Evolutionary conservation across 257 asterid species (phyloP).

Genomic region (Primulina eburnea): DNA sequence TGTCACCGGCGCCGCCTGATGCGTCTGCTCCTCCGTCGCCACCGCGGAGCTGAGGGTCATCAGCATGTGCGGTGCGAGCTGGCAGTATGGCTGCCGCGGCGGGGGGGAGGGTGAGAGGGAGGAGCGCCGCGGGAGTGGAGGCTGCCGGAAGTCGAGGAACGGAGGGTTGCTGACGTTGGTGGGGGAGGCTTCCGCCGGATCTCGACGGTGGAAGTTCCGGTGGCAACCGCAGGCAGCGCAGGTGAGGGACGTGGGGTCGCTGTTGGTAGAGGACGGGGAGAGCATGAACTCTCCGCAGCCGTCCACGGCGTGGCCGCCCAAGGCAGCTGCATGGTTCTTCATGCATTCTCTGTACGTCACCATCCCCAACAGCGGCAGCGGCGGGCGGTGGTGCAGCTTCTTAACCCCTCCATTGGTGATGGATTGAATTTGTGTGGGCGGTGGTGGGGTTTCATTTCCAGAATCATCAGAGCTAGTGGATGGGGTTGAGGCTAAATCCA

Average conservation of each 20-base stretch:
- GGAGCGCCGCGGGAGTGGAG: constrained; percentile 26
- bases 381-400: constrained; percentile 26
- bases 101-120: constrained; percentile 47
- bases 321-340: constrained; percentile 69
- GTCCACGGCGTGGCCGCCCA: constrained; percentile 76
- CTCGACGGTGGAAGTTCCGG: constrained; percentile 85
- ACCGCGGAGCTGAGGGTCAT: constrained; percentile 34
- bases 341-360: constrained; percentile 50
- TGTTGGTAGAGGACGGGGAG: constrained; percentile 30
- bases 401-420: constrained; percentile 36
- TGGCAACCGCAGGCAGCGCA: constrained; percentile 92
- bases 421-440: constrained; percentile 21
- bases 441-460: constrained; percentile 69
- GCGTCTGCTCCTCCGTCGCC: constrained; percentile 38
- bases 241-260: constrained; percentile 40
- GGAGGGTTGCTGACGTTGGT: constrained; percentile 47
- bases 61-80: constrained; percentile 23
- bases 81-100: constrained; percentile 20
- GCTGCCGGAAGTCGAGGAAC: constrained; percentile 58
- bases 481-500: constrained; percentile 39
- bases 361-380: not conserved
- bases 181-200: constrained; percentile 30
- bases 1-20: constrained; percentile 56
- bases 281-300: constrained; percentile 83
- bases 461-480: constrained; percentile 46